These are phyloP conservation scores for Candida glaebosa DNA, from an alignment of 805 yeast genomes.

Conservation along the genomic window DNA sequence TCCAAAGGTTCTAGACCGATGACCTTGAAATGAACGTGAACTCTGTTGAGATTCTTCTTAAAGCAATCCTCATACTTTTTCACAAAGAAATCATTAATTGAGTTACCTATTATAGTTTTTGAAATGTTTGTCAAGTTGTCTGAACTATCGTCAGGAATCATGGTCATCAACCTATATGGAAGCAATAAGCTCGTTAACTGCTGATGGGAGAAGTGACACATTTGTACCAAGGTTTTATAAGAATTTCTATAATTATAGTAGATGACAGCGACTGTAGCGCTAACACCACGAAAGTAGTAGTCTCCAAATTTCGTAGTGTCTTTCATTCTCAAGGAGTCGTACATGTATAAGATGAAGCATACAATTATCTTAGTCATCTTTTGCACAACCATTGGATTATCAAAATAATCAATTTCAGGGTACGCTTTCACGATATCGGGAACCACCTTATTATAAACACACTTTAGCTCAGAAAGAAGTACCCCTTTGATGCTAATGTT, in stretches of 20 bases:
- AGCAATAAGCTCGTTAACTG: constrained; percentile 20
- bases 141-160: not conserved
- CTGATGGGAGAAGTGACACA: constrained; percentile 36
- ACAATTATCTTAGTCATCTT: constrained; percentile 23
- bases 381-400: constrained; percentile 10
- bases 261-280: constrained; percentile 38
- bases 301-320: constrained; percentile 8
- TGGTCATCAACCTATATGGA: constrained; percentile 6
- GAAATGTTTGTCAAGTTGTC: not conserved
- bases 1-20: constrained; percentile 39
- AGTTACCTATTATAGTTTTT: not conserved
- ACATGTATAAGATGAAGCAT: constrained; percentile 22
- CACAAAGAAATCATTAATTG: constrained; percentile 9
- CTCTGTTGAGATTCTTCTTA: constrained; percentile 35
- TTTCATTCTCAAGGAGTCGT: constrained; percentile 14
- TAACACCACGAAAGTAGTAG: constrained; percentile 34
- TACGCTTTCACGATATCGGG: constrained; percentile 15
- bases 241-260: constrained; percentile 32
- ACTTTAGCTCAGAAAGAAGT: not conserved
- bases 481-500: not conserved
- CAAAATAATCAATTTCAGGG: constrained; percentile 20
- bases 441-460: not conserved
- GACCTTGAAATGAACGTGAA: constrained; percentile 49
- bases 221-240: constrained; percentile 34
- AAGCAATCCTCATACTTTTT: constrained; percentile 47